A percentile compares a stretch with the other conserved stretches of the same genome.
phyloP scores from a whole-genome alignment of 78 protist species.

The Acrasis kona region DNA sequence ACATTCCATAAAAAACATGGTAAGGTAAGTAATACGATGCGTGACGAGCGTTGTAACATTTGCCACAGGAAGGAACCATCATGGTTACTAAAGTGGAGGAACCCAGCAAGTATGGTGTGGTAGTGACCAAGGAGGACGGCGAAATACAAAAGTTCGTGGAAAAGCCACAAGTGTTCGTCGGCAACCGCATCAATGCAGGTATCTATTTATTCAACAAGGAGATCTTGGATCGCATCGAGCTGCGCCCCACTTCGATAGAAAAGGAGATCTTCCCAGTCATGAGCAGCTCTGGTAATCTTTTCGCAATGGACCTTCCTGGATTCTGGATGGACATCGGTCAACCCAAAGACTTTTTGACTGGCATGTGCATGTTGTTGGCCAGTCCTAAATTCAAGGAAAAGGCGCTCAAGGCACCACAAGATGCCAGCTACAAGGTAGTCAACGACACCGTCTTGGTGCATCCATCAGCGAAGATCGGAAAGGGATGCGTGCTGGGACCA shows the following conservation, averaged over 20 bases:
- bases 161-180: constrained; percentile 78
- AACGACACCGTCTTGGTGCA: constrained; percentile 21
- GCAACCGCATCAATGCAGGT: constrained; percentile 91
- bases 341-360: constrained; percentile 72
- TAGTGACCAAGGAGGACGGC: constrained; percentile 66
- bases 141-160: constrained; percentile 78
- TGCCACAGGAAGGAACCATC: constrained; percentile 92
- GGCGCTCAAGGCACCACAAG: not conserved
- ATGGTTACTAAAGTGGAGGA: constrained; percentile 83
- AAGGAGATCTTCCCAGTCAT: constrained; percentile 80
- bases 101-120: constrained; percentile 91
- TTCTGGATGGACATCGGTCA: constrained; percentile 95
- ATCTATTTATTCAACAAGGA: constrained; percentile 69
- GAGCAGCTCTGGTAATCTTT: constrained; percentile 69
- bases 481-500: constrained; percentile 77
- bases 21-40: too few relatives aligned
- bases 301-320: constrained; percentile 66
- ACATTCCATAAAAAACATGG: constrained; percentile 87
- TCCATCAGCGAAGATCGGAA: constrained; percentile 64
- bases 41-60: too few relatives aligned
- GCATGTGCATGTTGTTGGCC: constrained; percentile 17
- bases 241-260: constrained; percentile 61
- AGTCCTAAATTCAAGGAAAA: not conserved
- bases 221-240: constrained; percentile 69
- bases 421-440: not conserved